Evolutionary conservation across 2,329 filamentous ascomycete genomes (phyloP), one percentile per base, ranked within the genome.

Genomic region (Akanthomyces lecanii): DNA sequence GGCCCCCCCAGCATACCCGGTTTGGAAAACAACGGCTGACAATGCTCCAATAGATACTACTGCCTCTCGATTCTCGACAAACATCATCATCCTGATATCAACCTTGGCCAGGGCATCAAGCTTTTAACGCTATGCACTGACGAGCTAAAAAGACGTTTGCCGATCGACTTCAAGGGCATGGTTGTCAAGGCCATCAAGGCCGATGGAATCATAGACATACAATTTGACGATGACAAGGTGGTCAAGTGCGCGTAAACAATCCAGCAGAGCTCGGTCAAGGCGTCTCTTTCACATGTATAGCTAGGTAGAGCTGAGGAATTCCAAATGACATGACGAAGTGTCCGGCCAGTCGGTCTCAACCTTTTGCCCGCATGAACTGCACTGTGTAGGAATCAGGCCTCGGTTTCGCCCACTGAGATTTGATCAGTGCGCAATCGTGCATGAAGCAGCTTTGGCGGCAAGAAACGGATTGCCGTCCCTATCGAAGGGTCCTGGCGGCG

Each of bases 91-190:
- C 94, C 95, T 54, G 89, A 97, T 73, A 98, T 99, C 77, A 85
- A 85, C 65, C 87, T 95, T 61, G 92, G 90, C 66, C 86, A 96
- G 76, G 95, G 95, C 63, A 85, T 97, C 79, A 95, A 97, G 82
- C 87, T 99, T 66, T 81, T 99, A 72, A 89, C 86, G 71, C 90
- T 97, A 88, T 99, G 95, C 81, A 95, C 91, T 69, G 93, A 98
- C 76, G 95, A 99, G 82, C 81, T 99, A 74, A 97, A 97, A 86
- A 88, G 95, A 76, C 87, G 96, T 78, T 85, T 99, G 82, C 95
- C 95, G 65, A 93, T 99, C 74, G 95, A 99, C 77, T 99, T 98
- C 85, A 99, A 99, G 84, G 95, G 95, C 45, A 91, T 97, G 88
- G 73, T 84, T 60, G 93, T 99, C 71, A 98, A 98, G 84, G 90